Percentiles rank a stretch among this genome's conserved stretches.
phyloP scores from a whole-genome alignment of 768 basidiomycete genomes.

The Lyophyllum decastes region DNA sequence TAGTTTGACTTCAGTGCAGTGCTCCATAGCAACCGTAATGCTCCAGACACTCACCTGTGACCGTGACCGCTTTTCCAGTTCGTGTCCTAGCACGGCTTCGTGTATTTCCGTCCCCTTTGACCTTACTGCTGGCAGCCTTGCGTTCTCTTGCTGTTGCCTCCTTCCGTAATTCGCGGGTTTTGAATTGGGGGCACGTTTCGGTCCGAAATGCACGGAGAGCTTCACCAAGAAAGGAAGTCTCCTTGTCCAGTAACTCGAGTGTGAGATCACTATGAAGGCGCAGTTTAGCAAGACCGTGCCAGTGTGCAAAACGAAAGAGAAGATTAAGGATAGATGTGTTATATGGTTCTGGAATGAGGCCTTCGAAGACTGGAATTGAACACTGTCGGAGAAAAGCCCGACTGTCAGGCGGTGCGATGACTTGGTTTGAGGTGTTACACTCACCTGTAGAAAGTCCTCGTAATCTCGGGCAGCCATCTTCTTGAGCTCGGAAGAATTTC shows the following conservation, averaged over 20 bases:
- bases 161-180: background rate
- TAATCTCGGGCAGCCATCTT: slow-evolving; percentile 28
- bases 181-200: background rate
- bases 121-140: too few species aligned
- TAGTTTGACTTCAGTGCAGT: too few species aligned
- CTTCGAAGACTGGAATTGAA: slow-evolving; percentile 13
- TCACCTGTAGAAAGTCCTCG: slow-evolving; percentile 33
- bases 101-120: background rate
- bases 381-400: too few species aligned
- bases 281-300: slow-evolving; percentile 22
- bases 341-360: slow-evolving; percentile 12
- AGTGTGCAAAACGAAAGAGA: slow-evolving; percentile 25
- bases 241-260: slow-evolving; percentile 12
- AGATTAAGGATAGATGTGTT: slow-evolving; percentile 21
- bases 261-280: slow-evolving; percentile 7
- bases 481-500: slow-evolving; percentile 22
- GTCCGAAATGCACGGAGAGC: slow-evolving; percentile 23
- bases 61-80: too few species aligned
- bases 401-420: too few species aligned
- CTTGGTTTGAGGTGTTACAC: background rate
- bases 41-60: too few species aligned
- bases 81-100: background rate
- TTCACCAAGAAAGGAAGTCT: slow-evolving; percentile 21
- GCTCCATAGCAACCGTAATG: too few species aligned
- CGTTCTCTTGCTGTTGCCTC: background rate